These are phyloP conservation scores for Elymus sibiricus DNA, from an alignment of 176 grass and related monocot genomes.

Conservation along the genomic window DNA sequence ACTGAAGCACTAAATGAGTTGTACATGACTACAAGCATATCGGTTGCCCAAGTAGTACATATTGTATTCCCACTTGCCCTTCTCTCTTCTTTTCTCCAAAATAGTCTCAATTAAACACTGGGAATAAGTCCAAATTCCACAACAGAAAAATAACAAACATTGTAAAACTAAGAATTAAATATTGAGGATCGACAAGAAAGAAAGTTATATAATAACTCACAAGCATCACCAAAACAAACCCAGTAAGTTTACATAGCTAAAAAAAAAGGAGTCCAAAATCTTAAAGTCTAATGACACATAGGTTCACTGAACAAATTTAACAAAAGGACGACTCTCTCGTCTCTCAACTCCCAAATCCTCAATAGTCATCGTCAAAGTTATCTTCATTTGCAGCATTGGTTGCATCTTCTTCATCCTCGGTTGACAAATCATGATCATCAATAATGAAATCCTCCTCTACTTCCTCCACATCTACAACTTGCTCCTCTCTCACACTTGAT, in stretches of 20 bases:
- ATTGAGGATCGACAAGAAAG: not conserved
- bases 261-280: not conserved
- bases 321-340: not conserved
- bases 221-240: not conserved
- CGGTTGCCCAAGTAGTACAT: not conserved
- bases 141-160: not conserved
- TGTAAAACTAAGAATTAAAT: not conserved
- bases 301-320: not conserved
- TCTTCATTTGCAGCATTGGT: not conserved
- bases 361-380: not conserved
- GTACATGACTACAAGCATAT: not conserved
- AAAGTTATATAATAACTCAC: too few species aligned
- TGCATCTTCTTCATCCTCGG: not conserved
- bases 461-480: too few species aligned
- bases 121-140: not conserved
- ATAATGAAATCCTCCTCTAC: not conserved
- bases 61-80: not conserved
- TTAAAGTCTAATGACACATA: not conserved
- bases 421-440: not conserved
- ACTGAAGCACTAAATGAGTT: not conserved
- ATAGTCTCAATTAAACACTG: not conserved
- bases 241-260: not conserved
- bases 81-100: not conserved
- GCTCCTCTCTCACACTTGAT: too few species aligned
- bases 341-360: not conserved